phyloP scores from a whole-genome alignment of 352 stramenopile genomes.

The Thraustochytrium striatum region DNA sequence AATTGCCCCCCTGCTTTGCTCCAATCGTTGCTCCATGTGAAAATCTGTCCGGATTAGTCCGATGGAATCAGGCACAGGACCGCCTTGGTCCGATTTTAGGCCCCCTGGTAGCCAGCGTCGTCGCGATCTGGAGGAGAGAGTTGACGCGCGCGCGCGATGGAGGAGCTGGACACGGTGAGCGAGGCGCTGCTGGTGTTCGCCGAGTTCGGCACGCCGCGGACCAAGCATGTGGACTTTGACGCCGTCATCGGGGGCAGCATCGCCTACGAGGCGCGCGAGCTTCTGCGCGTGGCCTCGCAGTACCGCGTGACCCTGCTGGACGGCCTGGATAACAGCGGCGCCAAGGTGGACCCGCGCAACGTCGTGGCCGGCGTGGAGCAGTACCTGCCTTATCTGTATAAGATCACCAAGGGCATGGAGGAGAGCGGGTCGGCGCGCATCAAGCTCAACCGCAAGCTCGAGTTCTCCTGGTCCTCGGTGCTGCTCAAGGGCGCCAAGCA shows the following conservation, averaged over 20 bases:
- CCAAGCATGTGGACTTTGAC: constrained; percentile 31
- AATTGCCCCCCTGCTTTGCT: too few relatives aligned
- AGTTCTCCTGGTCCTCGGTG: constrained; percentile 48
- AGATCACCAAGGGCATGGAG: constrained; percentile 46
- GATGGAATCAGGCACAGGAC: too few relatives aligned
- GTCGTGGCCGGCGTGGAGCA: constrained; percentile 35
- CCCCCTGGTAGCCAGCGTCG: too few relatives aligned
- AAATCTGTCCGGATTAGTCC: too few relatives aligned
- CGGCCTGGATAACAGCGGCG: constrained; percentile 25
- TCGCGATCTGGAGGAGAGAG: too few relatives aligned
- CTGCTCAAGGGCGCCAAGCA: constrained; percentile 32
- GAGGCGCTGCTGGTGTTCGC: constrained; percentile 26
- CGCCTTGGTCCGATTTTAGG: too few relatives aligned
- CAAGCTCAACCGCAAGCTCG: constrained; percentile 23
- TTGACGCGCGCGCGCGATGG: too few relatives aligned
- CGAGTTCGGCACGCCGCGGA: constrained; percentile 31
- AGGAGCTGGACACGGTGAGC: not conserved
- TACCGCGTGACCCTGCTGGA: constrained; percentile 29
- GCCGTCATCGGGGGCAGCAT: constrained; percentile 40
- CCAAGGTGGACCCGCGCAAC: constrained; percentile 27
- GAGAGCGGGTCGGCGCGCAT: constrained; percentile 36
- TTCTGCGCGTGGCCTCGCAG: constrained; percentile 44
- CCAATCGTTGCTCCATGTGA: too few relatives aligned
- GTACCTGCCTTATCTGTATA: constrained; percentile 40
- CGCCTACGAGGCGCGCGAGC: constrained; percentile 13